Evolutionary conservation across 2,329 filamentous ascomycete genomes (phyloP).

Genomic region (Metarhizium rileyi): DNA sequence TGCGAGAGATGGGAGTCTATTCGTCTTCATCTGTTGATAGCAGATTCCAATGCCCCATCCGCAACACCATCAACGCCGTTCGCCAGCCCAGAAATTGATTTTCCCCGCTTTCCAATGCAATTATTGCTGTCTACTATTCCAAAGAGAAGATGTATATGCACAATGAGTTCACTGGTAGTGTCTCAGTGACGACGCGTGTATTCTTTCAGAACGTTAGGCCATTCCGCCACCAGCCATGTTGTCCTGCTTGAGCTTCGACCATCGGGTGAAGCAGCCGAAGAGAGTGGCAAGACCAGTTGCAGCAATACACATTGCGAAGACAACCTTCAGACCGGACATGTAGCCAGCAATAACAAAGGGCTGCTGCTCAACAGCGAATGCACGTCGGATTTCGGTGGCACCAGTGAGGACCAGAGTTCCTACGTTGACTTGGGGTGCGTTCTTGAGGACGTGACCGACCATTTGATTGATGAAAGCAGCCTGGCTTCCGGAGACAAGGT

Average conservation of each 20-base stretch:
- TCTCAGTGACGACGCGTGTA: not conserved
- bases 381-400: conserved; percentile 45
- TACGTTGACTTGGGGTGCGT: conserved; percentile 28
- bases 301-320: conserved; percentile 46
- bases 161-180: not conserved
- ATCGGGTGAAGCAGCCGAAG: conserved; percentile 24
- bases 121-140: not conserved
- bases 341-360: conserved; percentile 49
- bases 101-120: not conserved
- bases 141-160: not conserved
- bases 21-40: too few relatives aligned
- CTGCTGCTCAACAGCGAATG: conserved; percentile 39
- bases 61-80: not conserved
- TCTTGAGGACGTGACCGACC: conserved; percentile 21
- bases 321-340: conserved; percentile 53
- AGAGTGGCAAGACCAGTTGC: conserved; percentile 32
- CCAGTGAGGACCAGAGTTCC: conserved; percentile 30
- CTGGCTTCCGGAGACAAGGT: conserved; percentile 39
- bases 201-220: conserved; percentile 20
- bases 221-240: conserved; percentile 18
- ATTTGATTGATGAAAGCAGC: conserved; percentile 37
- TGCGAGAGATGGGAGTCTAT: too few relatives aligned
- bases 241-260: conserved; percentile 27
- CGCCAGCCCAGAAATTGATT: not conserved
- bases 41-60: too few relatives aligned